Evolutionary conservation across 2,329 filamentous ascomycete species (phyloP), one percentile per base, ranked within the genome.

Genomic region (Didymella pomorum): DNA sequence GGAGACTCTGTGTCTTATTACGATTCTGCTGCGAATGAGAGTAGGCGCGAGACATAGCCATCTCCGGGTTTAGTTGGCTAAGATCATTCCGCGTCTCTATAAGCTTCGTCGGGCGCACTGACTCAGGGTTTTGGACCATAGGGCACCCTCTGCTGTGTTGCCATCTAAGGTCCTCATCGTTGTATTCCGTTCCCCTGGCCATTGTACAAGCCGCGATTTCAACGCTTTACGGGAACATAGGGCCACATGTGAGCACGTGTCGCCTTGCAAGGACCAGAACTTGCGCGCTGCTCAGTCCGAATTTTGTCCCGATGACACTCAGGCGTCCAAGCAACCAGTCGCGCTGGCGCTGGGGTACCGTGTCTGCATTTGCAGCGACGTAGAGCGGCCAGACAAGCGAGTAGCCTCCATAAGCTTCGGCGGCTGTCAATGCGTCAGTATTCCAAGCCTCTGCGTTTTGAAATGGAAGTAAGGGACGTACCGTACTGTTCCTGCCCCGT

Each of bases 301-400:
- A 79, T 58, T 66, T 68, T 0, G 60, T 71, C 0, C 76, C 76
- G 21, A 79, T 78, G 28, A 71, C 62, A 12, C 66, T 68, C n/a
- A 79, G 62, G 16, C 76, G 68, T 16, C 73, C 72, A 1, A 67
- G 63, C 2, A 79, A 57, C 77, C 77, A 79, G 31, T 74, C 67
- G 18, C 71, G 68, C 53, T 79, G 77, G 7, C 60, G 61, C 47
- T 74, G 69, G 1, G 76, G 68, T 6, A 79, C 67, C 0, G 68
- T 74, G 28, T 77, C 74, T 0, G 76, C 72, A 37, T 77, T 76
- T 9, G 72, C 69, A 7, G 73, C 71, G 16, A 79, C 75, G 47
- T 76, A 79, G 2, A 79, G 65, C 2, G 77, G 77, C 76, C 77
- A 79, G 3, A 78, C 74, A 49, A 78, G 66, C 12, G 75, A 74